Percentiles rank a stretch among this genome's conserved stretches.
These are phyloP conservation scores for Sarocladium oryzae DNA, from an alignment of 2,329 filamentous ascomycete species.

Conservation along the genomic window DNA sequence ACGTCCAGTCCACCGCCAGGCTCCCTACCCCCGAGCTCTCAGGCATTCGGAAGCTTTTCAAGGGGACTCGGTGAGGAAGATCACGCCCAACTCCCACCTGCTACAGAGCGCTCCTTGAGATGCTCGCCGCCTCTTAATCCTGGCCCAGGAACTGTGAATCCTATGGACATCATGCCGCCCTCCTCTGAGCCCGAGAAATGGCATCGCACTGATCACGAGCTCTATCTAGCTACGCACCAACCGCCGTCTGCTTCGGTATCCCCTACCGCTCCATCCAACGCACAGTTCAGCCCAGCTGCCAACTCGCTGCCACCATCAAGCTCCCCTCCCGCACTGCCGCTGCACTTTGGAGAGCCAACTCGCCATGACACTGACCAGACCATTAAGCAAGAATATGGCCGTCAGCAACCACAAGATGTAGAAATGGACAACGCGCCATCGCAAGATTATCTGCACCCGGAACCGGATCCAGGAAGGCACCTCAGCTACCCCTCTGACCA, in stretches of 20 bases:
- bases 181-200: slow-evolving; percentile 30
- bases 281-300: background rate
- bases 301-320: background rate
- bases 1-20: background rate
- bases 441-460: background rate
- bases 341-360: background rate
- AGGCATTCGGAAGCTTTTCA: background rate
- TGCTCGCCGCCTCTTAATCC: slow-evolving; percentile 19
- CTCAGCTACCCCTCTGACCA: slow-evolving; percentile 31
- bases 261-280: background rate
- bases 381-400: background rate
- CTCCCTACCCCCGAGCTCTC: background rate
- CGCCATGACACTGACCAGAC: slow-evolving; percentile 7
- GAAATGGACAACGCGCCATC: background rate
- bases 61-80: background rate
- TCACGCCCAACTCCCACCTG: slow-evolving; percentile 21
- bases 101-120: slow-evolving; percentile 11
- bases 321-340: background rate
- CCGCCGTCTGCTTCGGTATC: slow-evolving; percentile 16
- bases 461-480: slow-evolving; percentile 1
- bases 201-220: slow-evolving; percentile 30
- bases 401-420: background rate
- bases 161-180: slow-evolving; percentile 46
- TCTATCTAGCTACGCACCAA: slow-evolving; percentile 21
- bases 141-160: slow-evolving; percentile 43